These are phyloP conservation scores for Tremellales sp. DNA, from an alignment of 1,284 basidiomycete genomes.

Conservation along the genomic window DNA sequence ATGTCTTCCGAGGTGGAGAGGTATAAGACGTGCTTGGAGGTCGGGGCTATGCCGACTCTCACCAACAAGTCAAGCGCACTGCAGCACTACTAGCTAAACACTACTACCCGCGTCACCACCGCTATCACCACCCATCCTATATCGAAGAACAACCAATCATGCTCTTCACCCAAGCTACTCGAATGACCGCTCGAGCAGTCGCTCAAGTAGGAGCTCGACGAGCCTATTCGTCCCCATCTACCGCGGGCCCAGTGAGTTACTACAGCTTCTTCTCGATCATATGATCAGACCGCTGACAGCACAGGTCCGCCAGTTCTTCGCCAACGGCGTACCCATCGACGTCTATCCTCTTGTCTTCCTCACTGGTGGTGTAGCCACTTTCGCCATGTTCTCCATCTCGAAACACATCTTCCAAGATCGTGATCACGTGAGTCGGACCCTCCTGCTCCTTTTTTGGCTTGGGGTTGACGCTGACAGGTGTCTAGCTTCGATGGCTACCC, in stretches of 20 bases:
- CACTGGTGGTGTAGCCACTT: background rate
- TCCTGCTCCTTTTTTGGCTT: background rate
- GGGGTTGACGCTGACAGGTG: background rate
- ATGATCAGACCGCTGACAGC: background rate
- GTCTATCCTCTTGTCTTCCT: background rate
- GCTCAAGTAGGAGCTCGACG: background rate
- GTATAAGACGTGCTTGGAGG: background rate
- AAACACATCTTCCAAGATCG: background rate
- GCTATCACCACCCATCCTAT: background rate
- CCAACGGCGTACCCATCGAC: background rate
- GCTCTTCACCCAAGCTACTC: background rate
- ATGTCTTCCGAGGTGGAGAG: background rate
- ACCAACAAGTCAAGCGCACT: background rate
- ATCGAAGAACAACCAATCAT: background rate
- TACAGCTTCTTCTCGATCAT: background rate
- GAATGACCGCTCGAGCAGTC: background rate
- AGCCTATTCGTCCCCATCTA: background rate
- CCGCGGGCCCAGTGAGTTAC: background rate
- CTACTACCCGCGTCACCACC: background rate
- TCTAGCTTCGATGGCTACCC: background rate
- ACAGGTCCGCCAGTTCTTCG: background rate
- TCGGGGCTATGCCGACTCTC: background rate
- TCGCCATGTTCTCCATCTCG: background rate
- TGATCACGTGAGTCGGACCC: slow-evolving; percentile 1
- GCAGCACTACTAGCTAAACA: background rate